Evolutionary conservation across 352 stramenopile genomes (phyloP), one percentile per base, ranked within the genome.

Genomic region (Phytophthora multivora): DNA sequence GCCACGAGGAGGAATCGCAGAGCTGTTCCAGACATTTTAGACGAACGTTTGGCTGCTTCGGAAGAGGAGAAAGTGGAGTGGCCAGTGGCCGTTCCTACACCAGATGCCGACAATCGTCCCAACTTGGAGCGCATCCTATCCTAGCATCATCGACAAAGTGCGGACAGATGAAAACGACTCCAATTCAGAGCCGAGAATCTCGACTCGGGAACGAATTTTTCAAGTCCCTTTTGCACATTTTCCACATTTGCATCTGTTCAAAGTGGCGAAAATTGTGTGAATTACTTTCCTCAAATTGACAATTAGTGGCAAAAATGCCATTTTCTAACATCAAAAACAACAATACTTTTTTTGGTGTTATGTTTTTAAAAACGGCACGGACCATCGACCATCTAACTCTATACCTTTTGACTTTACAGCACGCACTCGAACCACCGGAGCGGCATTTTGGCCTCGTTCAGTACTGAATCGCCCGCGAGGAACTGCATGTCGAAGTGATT

Each of bases 371-470:
- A 33, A 13, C 28, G 4, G 28, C 8, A 33, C 28, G 12, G 13
- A 39, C n/a, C 28, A 51, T 19, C 23, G n/a, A 51, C 43, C 43
- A 38, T 39, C 25, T 51, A 51, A 12, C 10, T 13, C 7, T 40
- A 40, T 40, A 40, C 16, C 33, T n/a, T 4, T 26, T 26, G 26
- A 40, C 16, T 23, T 43, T 52, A 52, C 45, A 88, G 59, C 43
- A 80, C 16, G 45, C 79, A 89, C 50, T 85, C 70, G 38, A 89
- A 80, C 79, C 79, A 89, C 52, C 83, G 85, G 10, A 79, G 47
- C 0, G 79, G 79, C 66, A 80, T 87, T 56, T 84, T 71, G 9
- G 69, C 51, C 11, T 69, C 58, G 19, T 77, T 57, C 25, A 75
- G 53, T n/a, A 69, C 60, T 2, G 69, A 74, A 38, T 87, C 79